Evolutionary conservation across 305 asterid genomes (phyloP).

Genomic region (Rubia peregrina): DNA sequence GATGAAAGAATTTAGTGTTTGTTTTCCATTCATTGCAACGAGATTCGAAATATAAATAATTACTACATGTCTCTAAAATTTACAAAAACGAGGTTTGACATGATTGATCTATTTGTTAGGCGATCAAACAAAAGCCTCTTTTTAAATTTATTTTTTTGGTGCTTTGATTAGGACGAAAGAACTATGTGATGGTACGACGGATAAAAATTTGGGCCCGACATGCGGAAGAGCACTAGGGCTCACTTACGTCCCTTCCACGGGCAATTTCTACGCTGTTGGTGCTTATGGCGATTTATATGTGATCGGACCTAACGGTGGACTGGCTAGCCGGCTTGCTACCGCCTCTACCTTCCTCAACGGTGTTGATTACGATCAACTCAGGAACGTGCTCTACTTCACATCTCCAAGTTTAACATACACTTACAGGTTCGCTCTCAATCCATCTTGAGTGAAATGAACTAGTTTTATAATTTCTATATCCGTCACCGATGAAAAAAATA

Average conservation of each 20-base stretch:
- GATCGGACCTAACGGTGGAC: background rate
- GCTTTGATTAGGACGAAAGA: background rate
- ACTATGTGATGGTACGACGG: background rate
- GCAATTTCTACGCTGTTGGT: background rate
- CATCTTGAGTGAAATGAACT: background rate
- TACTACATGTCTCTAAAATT: no score
- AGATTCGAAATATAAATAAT: no score
- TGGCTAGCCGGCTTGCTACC: background rate
- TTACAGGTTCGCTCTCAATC: background rate
- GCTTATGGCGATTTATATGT: background rate
- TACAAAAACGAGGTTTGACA: no score
- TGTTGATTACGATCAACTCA: background rate
- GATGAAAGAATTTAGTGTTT: no score
- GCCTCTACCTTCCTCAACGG: background rate
- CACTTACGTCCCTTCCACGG: background rate
- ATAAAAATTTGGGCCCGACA: background rate
- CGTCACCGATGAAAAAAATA: no score
- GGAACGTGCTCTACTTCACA: background rate
- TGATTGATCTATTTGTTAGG: no score
- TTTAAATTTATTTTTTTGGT: no score
- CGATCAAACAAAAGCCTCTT: no score
- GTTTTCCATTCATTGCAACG: no score
- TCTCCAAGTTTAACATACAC: background rate
- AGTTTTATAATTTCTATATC: no score
- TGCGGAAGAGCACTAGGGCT: slow-evolving; percentile 5